Evolutionary conservation across 1,284 basidiomycete genomes (phyloP), one percentile per base, ranked within the genome.

Genomic region (Vanrija pseudolonga): DNA sequence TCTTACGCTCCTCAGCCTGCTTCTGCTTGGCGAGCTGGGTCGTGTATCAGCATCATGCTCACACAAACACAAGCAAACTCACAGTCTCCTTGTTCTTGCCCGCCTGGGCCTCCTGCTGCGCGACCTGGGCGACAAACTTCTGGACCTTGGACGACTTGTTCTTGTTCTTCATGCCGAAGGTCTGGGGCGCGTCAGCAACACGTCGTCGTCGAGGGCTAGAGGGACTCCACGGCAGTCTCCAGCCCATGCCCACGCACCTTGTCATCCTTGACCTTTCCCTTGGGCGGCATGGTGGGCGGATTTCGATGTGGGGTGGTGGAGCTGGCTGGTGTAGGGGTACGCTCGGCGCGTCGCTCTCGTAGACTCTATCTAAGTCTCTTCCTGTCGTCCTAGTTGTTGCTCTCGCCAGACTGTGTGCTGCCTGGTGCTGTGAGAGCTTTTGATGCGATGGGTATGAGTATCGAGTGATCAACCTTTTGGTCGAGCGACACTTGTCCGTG

Each of bases 111-210:
- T 78, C 72, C 63, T 94, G 89, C 65, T 87, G 82, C 77, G 94
- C 85, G 50, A 97, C 85, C 47, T 81, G 78, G 45, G 84, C 83
- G 20, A 96, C 86, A 61, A 89, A 82, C 70, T 88, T 86, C 80
- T 98, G 89, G 24, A 92, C 94, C 77, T 89, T 97, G 63, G 88
- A 80, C 14, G 90, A 93, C 80, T 93, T 93, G 74, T 93, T 94
- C 89, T 95, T 94, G 79, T 94, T 95, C 83, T 94, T 93, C 85
- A 94, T 82, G 55, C 91, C 90, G 75, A 95, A 95, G 59, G 87
- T 32, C 52, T 53, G 38, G 12, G 14, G 9, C 2, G n/a, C 7
- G 19, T 36, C 41, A 40, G 38, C 12, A 23, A 6, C 9, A 41
- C 23, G n/a, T n/a, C n/a, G n/a, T n/a, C n/a, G n/a, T n/a, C n/a